These are phyloP conservation scores for Malassezia furfur DNA, from an alignment of 1,284 basidiomycete genomes.

Conservation along the genomic window DNA sequence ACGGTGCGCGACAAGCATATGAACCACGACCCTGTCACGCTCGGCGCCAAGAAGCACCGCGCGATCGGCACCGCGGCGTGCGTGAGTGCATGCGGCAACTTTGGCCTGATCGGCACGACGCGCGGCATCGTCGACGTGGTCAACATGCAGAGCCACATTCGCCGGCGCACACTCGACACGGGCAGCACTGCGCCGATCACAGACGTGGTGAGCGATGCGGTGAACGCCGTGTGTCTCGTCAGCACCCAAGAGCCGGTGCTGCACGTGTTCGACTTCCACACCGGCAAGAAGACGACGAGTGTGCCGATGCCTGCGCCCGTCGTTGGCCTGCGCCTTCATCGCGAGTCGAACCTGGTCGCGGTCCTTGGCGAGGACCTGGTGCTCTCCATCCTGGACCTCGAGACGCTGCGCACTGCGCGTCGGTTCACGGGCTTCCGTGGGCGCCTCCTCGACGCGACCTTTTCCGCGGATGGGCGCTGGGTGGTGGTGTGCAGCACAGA, in stretches of 20 bases:
- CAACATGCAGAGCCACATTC: slow-evolving; percentile 69
- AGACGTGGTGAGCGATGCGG: slow-evolving; percentile 72
- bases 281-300: slow-evolving; percentile 59
- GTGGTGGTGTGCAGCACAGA: slow-evolving; percentile 78
- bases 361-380: slow-evolving; percentile 73
- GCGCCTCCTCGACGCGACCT: slow-evolving; percentile 49
- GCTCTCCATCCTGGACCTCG: slow-evolving; percentile 79
- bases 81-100: slow-evolving; percentile 92
- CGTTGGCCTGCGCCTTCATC: slow-evolving; percentile 66
- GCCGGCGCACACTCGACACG: slow-evolving; percentile 56
- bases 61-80: slow-evolving; percentile 52
- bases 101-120: slow-evolving; percentile 60
- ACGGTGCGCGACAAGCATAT: slow-evolving; percentile 36
- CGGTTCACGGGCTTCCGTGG: slow-evolving; percentile 55
- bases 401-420: slow-evolving; percentile 75
- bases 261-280: slow-evolving; percentile 93
- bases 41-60: slow-evolving; percentile 20
- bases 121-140: slow-evolving; percentile 39
- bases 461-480: slow-evolving; percentile 91
- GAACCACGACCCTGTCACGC: slow-evolving; percentile 22
- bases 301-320: slow-evolving; percentile 62
- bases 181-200: slow-evolving; percentile 50
- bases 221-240: slow-evolving; percentile 72
- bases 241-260: slow-evolving; percentile 73
- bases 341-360: slow-evolving; percentile 76